These are phyloP conservation scores for Rhynchosporium graminicola DNA, from an alignment of 2,329 filamentous ascomycete species.

Conservation along the genomic window DNA sequence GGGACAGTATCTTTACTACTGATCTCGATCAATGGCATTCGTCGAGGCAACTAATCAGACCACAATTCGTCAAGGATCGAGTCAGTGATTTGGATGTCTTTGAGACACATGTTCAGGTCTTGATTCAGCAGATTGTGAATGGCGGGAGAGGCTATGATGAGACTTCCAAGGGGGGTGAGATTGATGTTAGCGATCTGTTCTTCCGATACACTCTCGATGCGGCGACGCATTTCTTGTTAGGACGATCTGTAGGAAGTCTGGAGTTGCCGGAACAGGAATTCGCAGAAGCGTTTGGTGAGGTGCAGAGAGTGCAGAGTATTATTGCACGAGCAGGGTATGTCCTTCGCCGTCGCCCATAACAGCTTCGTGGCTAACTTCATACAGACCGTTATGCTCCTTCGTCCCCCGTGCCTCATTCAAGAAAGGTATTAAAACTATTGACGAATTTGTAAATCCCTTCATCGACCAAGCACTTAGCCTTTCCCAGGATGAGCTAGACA, in stretches of 20 bases:
- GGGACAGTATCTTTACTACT: conserved; percentile 76
- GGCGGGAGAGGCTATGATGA: conserved; percentile 47
- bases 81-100: conserved; percentile 81
- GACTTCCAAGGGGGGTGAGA: conserved; percentile 54
- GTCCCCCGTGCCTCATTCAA: conserved; percentile 68
- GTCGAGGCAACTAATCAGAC: conserved; percentile 78
- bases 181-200: conserved; percentile 76
- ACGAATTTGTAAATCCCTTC: conserved; percentile 75
- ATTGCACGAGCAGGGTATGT: conserved; percentile 62
- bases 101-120: conserved; percentile 72
- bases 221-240: conserved; percentile 83
- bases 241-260: conserved; percentile 66
- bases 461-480: conserved; percentile 74
- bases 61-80: conserved; percentile 84
- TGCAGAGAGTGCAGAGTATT: conserved; percentile 72
- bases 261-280: conserved; percentile 63
- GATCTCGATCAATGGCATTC: conserved; percentile 79
- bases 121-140: conserved; percentile 69
- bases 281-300: conserved; percentile 78
- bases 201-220: conserved; percentile 85
- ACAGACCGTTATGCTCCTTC: conserved; percentile 59
- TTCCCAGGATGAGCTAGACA: conserved; percentile 68
- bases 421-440: conserved; percentile 64
- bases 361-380: conserved; percentile 10
- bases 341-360: background rate